Evolutionary conservation across 129 eudicot species (phyloP).

Genomic region (Flaveria trinervia): DNA sequence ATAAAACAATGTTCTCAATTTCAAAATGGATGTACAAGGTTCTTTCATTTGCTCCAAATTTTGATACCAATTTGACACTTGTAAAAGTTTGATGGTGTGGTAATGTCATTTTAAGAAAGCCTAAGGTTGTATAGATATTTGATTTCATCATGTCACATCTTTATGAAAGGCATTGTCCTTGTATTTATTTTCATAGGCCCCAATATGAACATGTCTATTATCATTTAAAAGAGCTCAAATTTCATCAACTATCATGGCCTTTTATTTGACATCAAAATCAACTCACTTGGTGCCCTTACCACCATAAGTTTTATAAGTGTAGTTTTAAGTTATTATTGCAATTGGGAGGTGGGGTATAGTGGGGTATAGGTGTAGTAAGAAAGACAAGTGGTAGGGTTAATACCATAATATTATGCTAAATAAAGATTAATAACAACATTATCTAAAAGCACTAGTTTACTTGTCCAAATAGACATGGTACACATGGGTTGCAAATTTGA

Average conservation of each 20-base stretch:
- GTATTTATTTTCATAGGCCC: constrained; percentile 38
- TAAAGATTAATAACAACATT: constrained; percentile 23
- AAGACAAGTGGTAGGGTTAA: constrained; percentile 11
- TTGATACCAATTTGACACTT: background rate
- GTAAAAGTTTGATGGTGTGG: constrained; percentile 16
- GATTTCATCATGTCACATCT: constrained; percentile 30
- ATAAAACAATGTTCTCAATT: too few relatives aligned
- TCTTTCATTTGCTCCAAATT: background rate
- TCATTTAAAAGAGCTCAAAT: constrained; percentile 41
- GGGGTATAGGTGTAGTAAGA: constrained; percentile 4
- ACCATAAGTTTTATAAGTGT: constrained; percentile 27
- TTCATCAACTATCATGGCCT: constrained; percentile 40
- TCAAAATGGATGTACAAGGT: background rate
- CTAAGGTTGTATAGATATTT: constrained; percentile 21
- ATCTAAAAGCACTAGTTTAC: constrained; percentile 32
- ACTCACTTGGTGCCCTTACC: constrained; percentile 34
- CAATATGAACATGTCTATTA: constrained; percentile 38
- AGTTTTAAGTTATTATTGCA: constrained; percentile 19
- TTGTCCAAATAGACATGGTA: constrained; percentile 20
- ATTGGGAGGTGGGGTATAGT: background rate
- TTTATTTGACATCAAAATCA: constrained; percentile 39
- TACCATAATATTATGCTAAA: constrained; percentile 21
- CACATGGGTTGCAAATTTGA: constrained; percentile 25
- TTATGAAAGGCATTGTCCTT: constrained; percentile 23
- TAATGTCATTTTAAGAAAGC: constrained; percentile 10